Conservation (phyloP, 306 rosid genomes). For the Prosopis cineraria region DNA sequence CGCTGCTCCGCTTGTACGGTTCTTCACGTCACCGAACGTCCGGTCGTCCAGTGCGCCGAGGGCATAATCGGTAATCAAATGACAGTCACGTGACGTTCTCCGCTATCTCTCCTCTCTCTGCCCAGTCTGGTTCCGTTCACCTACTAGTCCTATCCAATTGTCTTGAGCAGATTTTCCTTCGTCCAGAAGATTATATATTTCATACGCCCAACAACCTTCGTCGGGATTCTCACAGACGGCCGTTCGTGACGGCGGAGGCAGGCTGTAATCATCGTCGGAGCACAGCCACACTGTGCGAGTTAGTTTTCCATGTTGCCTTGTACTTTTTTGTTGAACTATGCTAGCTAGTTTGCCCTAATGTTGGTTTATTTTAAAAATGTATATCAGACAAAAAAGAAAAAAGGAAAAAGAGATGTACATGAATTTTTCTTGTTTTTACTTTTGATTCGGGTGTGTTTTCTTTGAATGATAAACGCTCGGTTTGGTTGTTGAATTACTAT, state of each 20-base stretch:
- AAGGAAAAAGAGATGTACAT: not conserved
- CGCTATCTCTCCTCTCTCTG: not conserved
- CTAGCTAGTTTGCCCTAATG: constrained; percentile 28
- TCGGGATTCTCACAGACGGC: not conserved
- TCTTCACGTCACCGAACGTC: not conserved
- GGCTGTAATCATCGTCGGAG: constrained; percentile 8
- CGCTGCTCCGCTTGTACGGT: not conserved
- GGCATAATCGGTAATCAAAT: constrained; percentile 2
- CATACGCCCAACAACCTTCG: not conserved
- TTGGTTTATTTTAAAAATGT: not conserved
- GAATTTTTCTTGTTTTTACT: not conserved
- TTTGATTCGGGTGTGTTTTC: not conserved
- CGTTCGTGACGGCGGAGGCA: not conserved
- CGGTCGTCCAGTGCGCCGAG: too few relatives aligned
- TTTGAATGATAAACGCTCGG: not conserved
- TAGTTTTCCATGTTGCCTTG: constrained; percentile 16
- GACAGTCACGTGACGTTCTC: constrained; percentile 18
- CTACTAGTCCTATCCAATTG: not conserved
- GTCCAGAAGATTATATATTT: not conserved
- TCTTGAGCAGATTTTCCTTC: constrained; percentile 20
- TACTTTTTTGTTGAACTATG: not conserved
- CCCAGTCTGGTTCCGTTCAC: not conserved
- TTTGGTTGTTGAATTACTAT: constrained; percentile 1
- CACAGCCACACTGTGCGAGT: constrained; percentile 1
- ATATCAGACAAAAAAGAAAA: not conserved